Base-by-base conservation (phyloP, 306 rosid genomes). In the Acacia crassicarpa region DNA sequence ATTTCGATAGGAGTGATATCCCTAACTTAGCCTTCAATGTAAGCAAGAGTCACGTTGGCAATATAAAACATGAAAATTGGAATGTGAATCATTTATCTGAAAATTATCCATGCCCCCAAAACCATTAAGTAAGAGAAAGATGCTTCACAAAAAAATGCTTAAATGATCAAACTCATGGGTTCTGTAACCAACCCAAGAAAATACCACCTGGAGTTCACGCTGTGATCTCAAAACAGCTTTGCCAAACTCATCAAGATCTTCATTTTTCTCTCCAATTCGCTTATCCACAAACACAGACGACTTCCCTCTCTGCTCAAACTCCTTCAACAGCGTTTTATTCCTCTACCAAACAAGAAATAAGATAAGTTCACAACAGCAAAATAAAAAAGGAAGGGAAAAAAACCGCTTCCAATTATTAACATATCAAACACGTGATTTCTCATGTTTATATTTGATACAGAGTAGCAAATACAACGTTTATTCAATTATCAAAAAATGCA, bases 161-260 rank as follows among this genome's bases (percentile, higher is more conserved):
- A n/a, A 62, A 8, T 32, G 35, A 40, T 40, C 30, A 75, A 23
- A 32, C 30, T 59, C 54, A 32, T 45, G 22, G 51, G 30, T 71
- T 1, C 11, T 9, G 22, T 67, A 81, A 67, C 10, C 72, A 67
- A 19, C 20, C 13, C 54, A n/a, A 51, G 38, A 1, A 67, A 62
- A 53, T 53, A 67, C 67, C 75, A 94, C 98, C 91, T 89, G 91
- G 4, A 89, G 90, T 80, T 89, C 93, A 1, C 96, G 97, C 87
- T 95, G 98, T 25, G 97, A 87, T 80, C 99, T 92, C 83, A 87
- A 58, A 75, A 95, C 86, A 49, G 94, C 97, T 73, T 92, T 95
- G 22, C 94, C 98, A 67, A 92, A 92, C 81, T 95, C 98, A 46
- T 88, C 93, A 2, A 95, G 94, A 11, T 69, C 87, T 22, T 89